Base-by-base conservation (phyloP, 805 yeast species). In the Wickerhamomyces bisporus region DNA sequence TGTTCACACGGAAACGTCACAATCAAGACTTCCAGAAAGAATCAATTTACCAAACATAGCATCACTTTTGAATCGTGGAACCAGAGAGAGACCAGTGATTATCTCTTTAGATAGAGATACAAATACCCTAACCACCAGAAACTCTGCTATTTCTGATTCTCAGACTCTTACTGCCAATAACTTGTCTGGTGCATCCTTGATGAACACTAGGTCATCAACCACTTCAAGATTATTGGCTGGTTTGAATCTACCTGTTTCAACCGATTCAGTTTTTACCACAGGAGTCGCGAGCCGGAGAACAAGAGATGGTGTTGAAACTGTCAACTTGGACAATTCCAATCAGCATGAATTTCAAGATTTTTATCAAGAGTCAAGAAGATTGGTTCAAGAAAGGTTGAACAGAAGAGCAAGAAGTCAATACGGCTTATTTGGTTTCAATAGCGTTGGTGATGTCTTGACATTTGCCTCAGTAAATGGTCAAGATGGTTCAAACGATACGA, bases 211-310 rank as follows among this genome's bases (percentile, higher is more conserved):
- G 19, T 30, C 32, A 19, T 5, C 47, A 5, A 13, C 35, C 17
- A 29, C 46, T 2, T n/a, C 44, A 4, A 34, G 32, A n/a, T 9
- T 46, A 7, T 14, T 50, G 19, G 33, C 44, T 25, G 34, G 38
- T 8, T 12, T 48, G 20, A 34, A 37, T 23, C 32, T 6, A 32
- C 44, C 10, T 8, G 20, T 26, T 6, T 13, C 34, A 24, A n/a
- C n/a, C n/a, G 48, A 45, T 16, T 39, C 44, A 1, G 9, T 48
- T 2, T 47, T 52, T 23, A 24, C 48, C 1, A 37, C 44, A 26
- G 57, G 57, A 10, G 51, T 50, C 17, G 41, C 47, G 1, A 49
- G 54, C 26, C 45, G 48, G 39, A 42, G 57, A 44, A 49, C 54
- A 5, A 35, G 40, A 18, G 36, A 41, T 15, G 53, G 55, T 3